Percentiles rank a stretch among this genome's conserved stretches.
phyloP scores from a whole-genome alignment of 768 basidiomycete genomes.

The Gymnopilus junonius region DNA sequence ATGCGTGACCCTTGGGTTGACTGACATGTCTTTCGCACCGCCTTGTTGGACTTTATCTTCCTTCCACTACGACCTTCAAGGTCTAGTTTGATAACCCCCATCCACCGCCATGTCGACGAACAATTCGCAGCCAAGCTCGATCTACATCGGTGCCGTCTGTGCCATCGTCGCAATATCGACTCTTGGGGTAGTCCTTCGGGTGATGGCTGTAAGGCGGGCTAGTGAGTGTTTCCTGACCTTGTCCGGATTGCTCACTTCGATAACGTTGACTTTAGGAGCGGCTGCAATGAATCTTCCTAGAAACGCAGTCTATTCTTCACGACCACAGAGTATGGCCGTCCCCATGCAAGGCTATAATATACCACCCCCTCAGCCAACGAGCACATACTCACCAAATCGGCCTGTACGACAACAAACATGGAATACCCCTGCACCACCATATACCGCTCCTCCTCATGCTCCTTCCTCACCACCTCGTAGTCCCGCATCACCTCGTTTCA shows the following conservation, averaged over 20 bases:
- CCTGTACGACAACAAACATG: background rate
- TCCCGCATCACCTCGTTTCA: slow-evolving; percentile 2
- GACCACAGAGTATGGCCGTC: background rate
- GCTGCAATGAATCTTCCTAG: background rate
- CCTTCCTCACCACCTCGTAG: background rate
- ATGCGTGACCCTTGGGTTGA: background rate
- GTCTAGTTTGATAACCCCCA: background rate
- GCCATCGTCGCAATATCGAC: slow-evolving; percentile 4
- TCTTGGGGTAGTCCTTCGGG: slow-evolving; percentile 10
- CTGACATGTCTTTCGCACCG: background rate
- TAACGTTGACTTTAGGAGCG: background rate
- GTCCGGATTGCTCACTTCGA: background rate
- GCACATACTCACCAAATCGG: background rate
- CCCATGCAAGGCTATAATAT: background rate
- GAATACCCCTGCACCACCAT: background rate
- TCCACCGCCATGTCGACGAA: background rate
- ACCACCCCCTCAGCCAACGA: background rate
- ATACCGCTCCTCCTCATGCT: slow-evolving; percentile 1
- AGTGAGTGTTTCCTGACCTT: background rate
- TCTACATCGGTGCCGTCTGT: slow-evolving; percentile 15
- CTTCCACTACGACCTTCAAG: background rate
- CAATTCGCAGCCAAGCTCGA: background rate
- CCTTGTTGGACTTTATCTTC: background rate
- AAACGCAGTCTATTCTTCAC: background rate
- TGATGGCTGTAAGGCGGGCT: slow-evolving; percentile 10